These are phyloP conservation scores for Globisporangium spiculum DNA, from an alignment of 352 stramenopile species.

Conservation along the genomic window DNA sequence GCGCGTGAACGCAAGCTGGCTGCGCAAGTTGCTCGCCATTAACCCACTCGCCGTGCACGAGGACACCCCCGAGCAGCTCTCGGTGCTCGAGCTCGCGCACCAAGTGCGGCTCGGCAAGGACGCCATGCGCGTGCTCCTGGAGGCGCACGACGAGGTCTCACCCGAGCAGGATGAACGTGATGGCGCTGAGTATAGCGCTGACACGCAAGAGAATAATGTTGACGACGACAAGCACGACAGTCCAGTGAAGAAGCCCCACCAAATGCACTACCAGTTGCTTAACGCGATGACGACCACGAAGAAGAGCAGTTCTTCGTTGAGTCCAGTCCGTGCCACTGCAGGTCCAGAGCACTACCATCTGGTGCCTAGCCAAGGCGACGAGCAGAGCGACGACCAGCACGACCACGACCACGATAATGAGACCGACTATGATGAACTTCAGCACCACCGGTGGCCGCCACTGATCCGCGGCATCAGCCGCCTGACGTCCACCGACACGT, in stretches of 20 bases:
- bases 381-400: conserved; percentile 6
- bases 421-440: not conserved
- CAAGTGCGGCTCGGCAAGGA: conserved; percentile 39
- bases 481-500: conserved; percentile 21
- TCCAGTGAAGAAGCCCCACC: conserved; percentile 6
- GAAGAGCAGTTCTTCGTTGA: conserved; percentile 7
- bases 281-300: not conserved
- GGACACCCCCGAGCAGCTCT: conserved; percentile 39
- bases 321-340: not conserved
- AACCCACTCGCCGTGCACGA: conserved; percentile 54
- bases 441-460: conserved; percentile 12
- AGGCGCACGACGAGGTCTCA: conserved; percentile 18
- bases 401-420: conserved; percentile 1
- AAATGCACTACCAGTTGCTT: conserved; percentile 9
- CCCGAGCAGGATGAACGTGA: conserved; percentile 17
- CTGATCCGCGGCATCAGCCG: conserved; percentile 9
- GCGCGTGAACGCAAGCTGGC: conserved; percentile 35
- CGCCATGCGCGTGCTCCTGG: conserved; percentile 42
- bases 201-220: conserved; percentile 6
- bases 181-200: conserved; percentile 5
- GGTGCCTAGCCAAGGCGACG: not conserved
- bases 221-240: not conserved
- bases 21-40: conserved; percentile 47
- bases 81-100: conserved; percentile 53
- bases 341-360: conserved; percentile 3